Evolutionary conservation across 768 basidiomycete species (phyloP).

Genomic region (Leccinum subtestaceum): DNA sequence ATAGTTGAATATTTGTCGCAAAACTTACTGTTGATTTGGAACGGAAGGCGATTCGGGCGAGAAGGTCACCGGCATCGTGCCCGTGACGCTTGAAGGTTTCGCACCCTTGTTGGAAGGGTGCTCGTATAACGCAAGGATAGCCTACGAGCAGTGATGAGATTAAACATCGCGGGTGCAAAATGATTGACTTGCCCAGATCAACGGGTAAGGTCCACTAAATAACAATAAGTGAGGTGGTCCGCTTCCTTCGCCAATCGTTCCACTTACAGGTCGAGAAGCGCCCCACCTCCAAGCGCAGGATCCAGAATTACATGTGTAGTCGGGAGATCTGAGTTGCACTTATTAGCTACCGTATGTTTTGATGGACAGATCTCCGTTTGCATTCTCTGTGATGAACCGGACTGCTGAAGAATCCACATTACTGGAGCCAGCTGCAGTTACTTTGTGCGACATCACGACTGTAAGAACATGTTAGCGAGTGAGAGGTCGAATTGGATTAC

Average conservation of each 20-base stretch:
- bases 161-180: background rate
- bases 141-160: constrained; percentile 41
- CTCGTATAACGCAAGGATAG: constrained; percentile 76
- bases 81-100: constrained; percentile 56
- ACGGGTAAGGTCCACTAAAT: constrained; percentile 73
- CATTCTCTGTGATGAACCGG: constrained; percentile 58
- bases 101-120: constrained; percentile 65
- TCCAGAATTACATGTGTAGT: constrained; percentile 74
- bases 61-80: constrained; percentile 73
- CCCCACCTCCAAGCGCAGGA: constrained; percentile 78
- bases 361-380: constrained; percentile 48
- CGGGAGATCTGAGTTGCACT: constrained; percentile 49
- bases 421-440: constrained; percentile 30
- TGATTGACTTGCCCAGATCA: constrained; percentile 62
- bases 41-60: constrained; percentile 39
- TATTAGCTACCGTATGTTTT: constrained; percentile 60
- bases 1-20: too few species aligned
- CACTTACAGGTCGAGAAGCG: constrained; percentile 76
- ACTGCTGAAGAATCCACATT: constrained; percentile 59
- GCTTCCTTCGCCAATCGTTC: background rate
- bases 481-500: background rate
- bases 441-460: too few species aligned
- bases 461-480: constrained; percentile 35
- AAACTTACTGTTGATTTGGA: constrained; percentile 5
- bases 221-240: constrained; percentile 1